Conservation (phyloP, 345 rosid genomes). For the Chamaenerion angustifolium region DNA sequence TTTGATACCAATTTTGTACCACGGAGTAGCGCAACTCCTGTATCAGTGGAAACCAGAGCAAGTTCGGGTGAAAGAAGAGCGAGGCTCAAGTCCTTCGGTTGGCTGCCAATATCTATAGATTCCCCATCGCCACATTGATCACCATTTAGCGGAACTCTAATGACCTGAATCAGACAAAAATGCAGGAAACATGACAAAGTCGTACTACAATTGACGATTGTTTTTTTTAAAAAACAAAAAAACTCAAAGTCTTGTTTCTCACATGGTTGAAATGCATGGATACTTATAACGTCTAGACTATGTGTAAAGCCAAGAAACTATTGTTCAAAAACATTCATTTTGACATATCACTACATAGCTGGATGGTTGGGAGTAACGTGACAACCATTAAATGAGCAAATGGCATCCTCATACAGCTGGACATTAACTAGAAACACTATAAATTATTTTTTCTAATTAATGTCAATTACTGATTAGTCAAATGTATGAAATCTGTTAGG, state of each 20-base stretch:
- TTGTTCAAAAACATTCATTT: no score
- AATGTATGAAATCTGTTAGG: no score
- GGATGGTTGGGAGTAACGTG: no score
- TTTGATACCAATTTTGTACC: conserved; percentile 59
- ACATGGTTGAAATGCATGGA: no score
- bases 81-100: conserved; percentile 81
- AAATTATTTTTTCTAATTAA: no score
- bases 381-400: no score
- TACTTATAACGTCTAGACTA: no score
- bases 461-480: no score
- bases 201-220: not conserved
- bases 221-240: not conserved
- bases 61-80: conserved; percentile 57
- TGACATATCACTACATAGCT: no score
- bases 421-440: no score
- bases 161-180: conserved; percentile 28
- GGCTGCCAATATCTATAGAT: conserved; percentile 57
- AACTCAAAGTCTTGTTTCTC: not conserved
- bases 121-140: conserved; percentile 62
- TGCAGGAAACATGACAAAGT: not conserved
- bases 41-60: conserved; percentile 53
- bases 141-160: conserved; percentile 56
- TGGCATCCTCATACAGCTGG: no score
- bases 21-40: conserved; percentile 68
- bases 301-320: no score